A percentile compares a stretch with the other conserved stretches of the same genome.
These are phyloP conservation scores for Kernera saxatilis DNA, from an alignment of 345 rosid species.

Conservation along the genomic window DNA sequence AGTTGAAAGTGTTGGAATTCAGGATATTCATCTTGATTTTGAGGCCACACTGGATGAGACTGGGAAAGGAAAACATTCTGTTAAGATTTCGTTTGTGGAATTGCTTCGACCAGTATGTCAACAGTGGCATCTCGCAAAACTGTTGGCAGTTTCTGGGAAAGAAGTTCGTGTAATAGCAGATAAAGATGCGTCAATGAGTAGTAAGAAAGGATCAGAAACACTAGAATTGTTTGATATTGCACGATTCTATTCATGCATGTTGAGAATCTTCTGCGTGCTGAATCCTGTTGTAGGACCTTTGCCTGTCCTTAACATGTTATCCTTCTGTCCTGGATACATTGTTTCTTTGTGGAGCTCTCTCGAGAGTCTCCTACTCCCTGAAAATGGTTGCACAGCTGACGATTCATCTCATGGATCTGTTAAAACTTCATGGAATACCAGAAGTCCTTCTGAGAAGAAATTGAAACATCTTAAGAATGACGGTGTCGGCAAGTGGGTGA, in stretches of 20 bases:
- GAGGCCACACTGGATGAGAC: constrained; percentile 42
- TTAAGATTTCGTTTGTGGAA: constrained; percentile 52
- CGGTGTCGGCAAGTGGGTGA: constrained; percentile 62
- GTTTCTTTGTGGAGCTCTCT: constrained; percentile 58
- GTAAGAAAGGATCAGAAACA: constrained; percentile 31
- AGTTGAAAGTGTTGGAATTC: constrained; percentile 47
- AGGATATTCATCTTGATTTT: constrained; percentile 34
- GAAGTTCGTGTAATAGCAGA: constrained; percentile 29
- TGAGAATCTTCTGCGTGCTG: constrained; percentile 61
- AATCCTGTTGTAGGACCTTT: constrained; percentile 62
- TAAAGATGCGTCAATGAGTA: constrained; percentile 21
- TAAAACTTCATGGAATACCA: constrained; percentile 38
- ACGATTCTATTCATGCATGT: constrained; percentile 73
- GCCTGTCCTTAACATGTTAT: constrained; percentile 84
- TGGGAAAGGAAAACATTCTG: constrained; percentile 25
- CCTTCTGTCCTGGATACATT: constrained; percentile 85
- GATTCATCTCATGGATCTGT: constrained; percentile 14
- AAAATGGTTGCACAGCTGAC: constrained; percentile 17
- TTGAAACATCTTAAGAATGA: constrained; percentile 49
- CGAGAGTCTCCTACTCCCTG: constrained; percentile 48
- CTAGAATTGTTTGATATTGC: constrained; percentile 64
- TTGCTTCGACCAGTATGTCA: constrained; percentile 69
- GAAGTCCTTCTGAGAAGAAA: constrained; percentile 37
- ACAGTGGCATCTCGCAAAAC: constrained; percentile 85
- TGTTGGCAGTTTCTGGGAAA: constrained; percentile 49